Conservation (phyloP, 805 yeast genomes). For the Candida wancherniae region DNA sequence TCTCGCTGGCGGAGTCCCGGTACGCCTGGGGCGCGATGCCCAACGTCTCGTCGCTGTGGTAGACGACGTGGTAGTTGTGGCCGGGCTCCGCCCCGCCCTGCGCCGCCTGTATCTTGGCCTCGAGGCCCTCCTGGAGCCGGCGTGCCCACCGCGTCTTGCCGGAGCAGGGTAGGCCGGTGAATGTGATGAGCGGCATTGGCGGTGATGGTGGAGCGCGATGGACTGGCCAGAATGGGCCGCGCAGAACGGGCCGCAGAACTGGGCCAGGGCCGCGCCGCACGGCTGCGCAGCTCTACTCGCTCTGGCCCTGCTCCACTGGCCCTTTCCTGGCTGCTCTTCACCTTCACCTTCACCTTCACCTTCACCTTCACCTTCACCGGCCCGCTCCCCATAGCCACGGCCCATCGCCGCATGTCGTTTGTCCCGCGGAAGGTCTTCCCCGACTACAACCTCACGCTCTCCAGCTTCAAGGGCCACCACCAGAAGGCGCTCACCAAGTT, state of each 20-base stretch:
- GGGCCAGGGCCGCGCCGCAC: too few species aligned
- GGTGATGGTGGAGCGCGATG: neutral
- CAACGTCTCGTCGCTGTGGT: conserved; percentile 73
- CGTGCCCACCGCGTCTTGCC: conserved; percentile 80
- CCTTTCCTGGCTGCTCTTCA: too few species aligned
- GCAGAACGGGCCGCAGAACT: too few species aligned
- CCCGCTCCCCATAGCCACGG: neutral
- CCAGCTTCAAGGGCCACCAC: conserved; percentile 91
- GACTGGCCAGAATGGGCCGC: neutral
- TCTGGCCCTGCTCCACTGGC: too few species aligned
- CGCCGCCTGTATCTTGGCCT: conserved; percentile 39
- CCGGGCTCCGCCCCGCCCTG: conserved; percentile 42
- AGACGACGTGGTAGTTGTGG: conserved; percentile 52
- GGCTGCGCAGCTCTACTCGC: too few species aligned
- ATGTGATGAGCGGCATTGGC: conserved; percentile 80
- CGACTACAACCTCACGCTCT: conserved; percentile 57
- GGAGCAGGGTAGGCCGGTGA: conserved; percentile 81
- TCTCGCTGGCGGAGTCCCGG: conserved; percentile 68
- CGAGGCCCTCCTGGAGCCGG: conserved; percentile 46
- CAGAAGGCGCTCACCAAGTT: conserved; percentile 67
- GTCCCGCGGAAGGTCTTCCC: conserved; percentile 74
- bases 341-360: neutral
- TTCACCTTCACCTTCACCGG: too few species aligned
- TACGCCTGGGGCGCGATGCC: conserved; percentile 70
- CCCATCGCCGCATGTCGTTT: conserved; percentile 41